Conservation (phyloP, 495 filamentous ascomycete species). For the Penicillium steckii region DNA sequence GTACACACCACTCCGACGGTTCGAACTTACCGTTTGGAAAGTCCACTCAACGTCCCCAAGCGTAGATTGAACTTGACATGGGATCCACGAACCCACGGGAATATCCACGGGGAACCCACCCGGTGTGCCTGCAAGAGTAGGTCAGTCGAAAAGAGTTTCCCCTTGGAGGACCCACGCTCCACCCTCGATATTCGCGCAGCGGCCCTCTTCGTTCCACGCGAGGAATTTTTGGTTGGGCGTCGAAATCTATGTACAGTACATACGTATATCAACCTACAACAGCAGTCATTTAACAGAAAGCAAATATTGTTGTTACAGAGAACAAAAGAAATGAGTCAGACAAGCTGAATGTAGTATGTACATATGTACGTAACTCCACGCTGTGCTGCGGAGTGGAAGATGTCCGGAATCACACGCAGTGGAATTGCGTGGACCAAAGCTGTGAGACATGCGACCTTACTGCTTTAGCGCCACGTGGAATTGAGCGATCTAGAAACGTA, state of each 20-base stretch:
- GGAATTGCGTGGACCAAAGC: background rate
- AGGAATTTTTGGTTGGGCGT: constrained; percentile 6
- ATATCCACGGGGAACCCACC: background rate
- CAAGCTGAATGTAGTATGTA: too few relatives aligned
- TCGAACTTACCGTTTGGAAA: background rate
- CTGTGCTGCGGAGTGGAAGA: background rate
- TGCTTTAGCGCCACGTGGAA: background rate
- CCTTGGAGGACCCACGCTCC: background rate
- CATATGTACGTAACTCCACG: too few relatives aligned
- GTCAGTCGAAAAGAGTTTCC: constrained; percentile 5
- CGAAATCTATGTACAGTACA: background rate
- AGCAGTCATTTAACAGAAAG: too few relatives aligned
- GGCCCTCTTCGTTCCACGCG: constrained; percentile 4
- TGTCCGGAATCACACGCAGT: background rate
- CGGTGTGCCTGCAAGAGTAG: constrained; percentile 9
- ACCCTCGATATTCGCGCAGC: constrained; percentile 10
- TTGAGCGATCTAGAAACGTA: background rate
- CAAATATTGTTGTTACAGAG: too few relatives aligned
- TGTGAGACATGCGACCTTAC: background rate
- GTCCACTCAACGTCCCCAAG: background rate
- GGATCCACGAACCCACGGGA: constrained; percentile 1
- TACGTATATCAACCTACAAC: background rate
- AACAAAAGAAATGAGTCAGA: too few relatives aligned
- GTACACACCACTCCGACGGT: background rate
- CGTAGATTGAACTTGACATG: constrained; percentile 1